These are phyloP conservation scores for Tetracladium marchalianum DNA, from an alignment of 495 filamentous ascomycete species.

Conservation along the genomic window DNA sequence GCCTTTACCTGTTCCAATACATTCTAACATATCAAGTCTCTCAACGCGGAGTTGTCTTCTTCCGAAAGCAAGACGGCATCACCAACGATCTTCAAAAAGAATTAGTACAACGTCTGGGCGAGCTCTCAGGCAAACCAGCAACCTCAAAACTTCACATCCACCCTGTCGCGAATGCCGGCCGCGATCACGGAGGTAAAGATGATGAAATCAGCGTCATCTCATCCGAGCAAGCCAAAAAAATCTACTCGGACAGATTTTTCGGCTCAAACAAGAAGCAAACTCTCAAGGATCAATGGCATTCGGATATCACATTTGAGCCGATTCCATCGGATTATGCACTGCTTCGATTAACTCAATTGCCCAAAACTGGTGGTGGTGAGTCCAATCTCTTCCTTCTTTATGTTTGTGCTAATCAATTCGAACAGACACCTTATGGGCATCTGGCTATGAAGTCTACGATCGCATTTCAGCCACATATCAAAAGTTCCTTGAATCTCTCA, in stretches of 20 bases:
- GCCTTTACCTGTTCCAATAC: conserved; percentile 2
- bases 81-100: conserved; percentile 56
- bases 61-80: conserved; percentile 66
- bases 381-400: not conserved
- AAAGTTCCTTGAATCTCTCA: conserved; percentile 56
- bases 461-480: conserved; percentile 55
- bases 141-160: conserved; percentile 64
- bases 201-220: conserved; percentile 68
- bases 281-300: conserved; percentile 49
- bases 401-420: not conserved
- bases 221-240: conserved; percentile 45
- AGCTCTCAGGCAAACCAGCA: conserved; percentile 55
- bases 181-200: conserved; percentile 42
- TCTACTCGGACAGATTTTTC: conserved; percentile 30
- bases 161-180: conserved; percentile 51
- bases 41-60: conserved; percentile 72
- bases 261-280: conserved; percentile 25
- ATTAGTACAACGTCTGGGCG: conserved; percentile 54
- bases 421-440: conserved; percentile 54
- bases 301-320: conserved; percentile 61
- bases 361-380: conserved; percentile 52
- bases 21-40: conserved; percentile 45
- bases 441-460: conserved; percentile 71
- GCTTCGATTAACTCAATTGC: conserved; percentile 49
- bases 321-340: conserved; percentile 57